phyloP scores from a whole-genome alignment of 2,329 filamentous ascomycete genomes.

The Phialemoniopsis sp. region DNA sequence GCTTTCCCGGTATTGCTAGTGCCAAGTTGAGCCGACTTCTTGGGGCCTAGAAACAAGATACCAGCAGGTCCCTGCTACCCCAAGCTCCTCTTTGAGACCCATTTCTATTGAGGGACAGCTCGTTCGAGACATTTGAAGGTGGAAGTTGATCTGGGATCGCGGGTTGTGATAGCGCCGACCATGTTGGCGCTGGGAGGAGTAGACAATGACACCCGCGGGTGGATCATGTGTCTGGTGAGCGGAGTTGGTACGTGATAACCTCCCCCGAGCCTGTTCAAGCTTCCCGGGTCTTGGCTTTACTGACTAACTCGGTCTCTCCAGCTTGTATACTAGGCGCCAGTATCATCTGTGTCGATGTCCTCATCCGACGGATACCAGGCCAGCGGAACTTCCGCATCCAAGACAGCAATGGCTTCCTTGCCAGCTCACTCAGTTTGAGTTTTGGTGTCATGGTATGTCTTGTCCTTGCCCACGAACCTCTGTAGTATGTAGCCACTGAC shows the following conservation, averaged over 20 bases:
- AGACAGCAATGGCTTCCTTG: slow-evolving; percentile 84
- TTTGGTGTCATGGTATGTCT: slow-evolving; percentile 87
- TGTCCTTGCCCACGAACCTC: neutral
- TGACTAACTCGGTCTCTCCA: slow-evolving; percentile 15
- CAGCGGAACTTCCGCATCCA: slow-evolving; percentile 80
- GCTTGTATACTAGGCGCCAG: slow-evolving; percentile 72
- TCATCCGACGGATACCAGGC: slow-evolving; percentile 69
- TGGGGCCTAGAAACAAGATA: no score
- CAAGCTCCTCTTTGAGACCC: no score
- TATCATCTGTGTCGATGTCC: slow-evolving; percentile 81
- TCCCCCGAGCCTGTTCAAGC: neutral
- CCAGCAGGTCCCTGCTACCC: no score
- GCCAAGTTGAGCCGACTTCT: no score
- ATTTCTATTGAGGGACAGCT: no score
- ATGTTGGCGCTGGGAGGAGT: slow-evolving; percentile 18
- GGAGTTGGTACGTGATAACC: slow-evolving; percentile 52
- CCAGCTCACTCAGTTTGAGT: slow-evolving; percentile 83
- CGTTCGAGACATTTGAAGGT: no score
- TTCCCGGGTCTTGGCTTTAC: neutral
- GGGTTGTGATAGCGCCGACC: no score
- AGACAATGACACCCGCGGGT: slow-evolving; percentile 83
- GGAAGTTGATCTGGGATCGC: no score
- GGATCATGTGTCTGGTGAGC: slow-evolving; percentile 88
- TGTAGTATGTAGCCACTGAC: neutral
- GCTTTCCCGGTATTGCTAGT: no score